phyloP scores from a whole-genome alignment of 352 stramenopile genomes.

The Peronospora farinosa region DNA sequence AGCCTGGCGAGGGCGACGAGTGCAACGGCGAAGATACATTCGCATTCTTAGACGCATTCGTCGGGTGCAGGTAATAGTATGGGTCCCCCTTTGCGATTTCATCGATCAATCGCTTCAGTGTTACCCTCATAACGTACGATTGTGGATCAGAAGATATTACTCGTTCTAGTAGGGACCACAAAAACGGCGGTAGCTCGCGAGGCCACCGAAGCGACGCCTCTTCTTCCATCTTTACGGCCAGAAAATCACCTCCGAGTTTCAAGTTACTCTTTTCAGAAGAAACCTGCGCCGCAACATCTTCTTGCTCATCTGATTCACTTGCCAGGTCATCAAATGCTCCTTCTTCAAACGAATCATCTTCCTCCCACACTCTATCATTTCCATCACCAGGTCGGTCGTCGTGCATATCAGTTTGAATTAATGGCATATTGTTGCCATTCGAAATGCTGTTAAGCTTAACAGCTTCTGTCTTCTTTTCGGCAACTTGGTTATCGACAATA shows the following conservation, averaged over 20 bases:
- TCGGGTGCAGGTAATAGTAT: conserved; percentile 64
- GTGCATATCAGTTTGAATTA: neutral
- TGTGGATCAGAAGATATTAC: conserved; percentile 39
- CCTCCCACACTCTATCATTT: conserved; percentile 16
- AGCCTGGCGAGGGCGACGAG: conserved; percentile 13
- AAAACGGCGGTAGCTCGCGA: conserved; percentile 27
- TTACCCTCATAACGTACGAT: conserved; percentile 62
- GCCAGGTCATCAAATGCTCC: conserved; percentile 5
- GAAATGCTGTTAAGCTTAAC: neutral
- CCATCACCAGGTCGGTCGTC: conserved; percentile 7
- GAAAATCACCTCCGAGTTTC: conserved; percentile 25
- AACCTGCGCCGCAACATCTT: conserved; percentile 19
- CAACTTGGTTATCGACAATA: neutral
- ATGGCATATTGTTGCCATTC: neutral
- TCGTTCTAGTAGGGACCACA: conserved; percentile 38
- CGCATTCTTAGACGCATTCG: conserved; percentile 13
- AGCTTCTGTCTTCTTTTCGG: neutral
- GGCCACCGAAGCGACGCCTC: conserved; percentile 15
- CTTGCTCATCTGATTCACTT: conserved; percentile 17
- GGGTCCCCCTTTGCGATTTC: conserved; percentile 63
- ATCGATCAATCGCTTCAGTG: conserved; percentile 49
- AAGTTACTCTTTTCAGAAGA: conserved; percentile 19
- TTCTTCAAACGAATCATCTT: conserved; percentile 28
- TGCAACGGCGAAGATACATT: conserved; percentile 11
- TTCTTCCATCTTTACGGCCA: conserved; percentile 30